Conservation (phyloP, 129 eudicot species). For the Cynara cardunculus region DNA sequence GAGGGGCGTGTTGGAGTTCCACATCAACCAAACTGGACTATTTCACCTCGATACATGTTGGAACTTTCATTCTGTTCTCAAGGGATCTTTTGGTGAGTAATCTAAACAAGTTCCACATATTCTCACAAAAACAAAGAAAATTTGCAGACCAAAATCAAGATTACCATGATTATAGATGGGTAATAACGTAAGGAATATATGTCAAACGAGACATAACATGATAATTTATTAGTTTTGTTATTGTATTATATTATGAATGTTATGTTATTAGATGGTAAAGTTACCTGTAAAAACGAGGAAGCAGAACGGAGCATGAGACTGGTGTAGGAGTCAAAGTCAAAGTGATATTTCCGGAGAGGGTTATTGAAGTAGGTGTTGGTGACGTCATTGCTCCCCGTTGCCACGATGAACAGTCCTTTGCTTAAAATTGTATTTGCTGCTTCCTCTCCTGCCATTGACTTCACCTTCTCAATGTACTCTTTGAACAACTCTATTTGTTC, state of each 20-base stretch:
- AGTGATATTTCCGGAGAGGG: conserved; percentile 42
- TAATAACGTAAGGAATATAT: neutral
- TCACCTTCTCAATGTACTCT: conserved; percentile 55
- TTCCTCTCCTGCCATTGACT: conserved; percentile 50
- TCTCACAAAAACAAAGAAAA: neutral
- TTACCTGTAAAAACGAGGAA: conserved; percentile 63
- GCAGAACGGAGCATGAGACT: conserved; percentile 51
- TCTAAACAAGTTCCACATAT: neutral
- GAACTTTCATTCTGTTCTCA: neutral
- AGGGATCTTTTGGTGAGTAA: neutral
- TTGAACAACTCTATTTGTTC: conserved; percentile 61
- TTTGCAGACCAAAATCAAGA: neutral
- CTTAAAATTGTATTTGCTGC: conserved; percentile 37
- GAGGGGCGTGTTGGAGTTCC: neutral
- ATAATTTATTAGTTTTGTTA: neutral
- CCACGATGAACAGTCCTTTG: conserved; percentile 46
- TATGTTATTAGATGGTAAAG: neutral
- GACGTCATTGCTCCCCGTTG: conserved; percentile 65
- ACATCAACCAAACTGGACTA: neutral
- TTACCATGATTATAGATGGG: neutral
- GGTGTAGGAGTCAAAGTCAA: conserved; percentile 48
- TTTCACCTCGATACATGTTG: neutral
- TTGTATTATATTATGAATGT: neutral
- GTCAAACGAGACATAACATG: neutral
- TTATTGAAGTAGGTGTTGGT: conserved; percentile 64